Evolutionary conservation across 2,329 filamentous ascomycete genomes (phyloP), one percentile per base, ranked within the genome.

Genomic region (Phaeophleospora eucalypticola): DNA sequence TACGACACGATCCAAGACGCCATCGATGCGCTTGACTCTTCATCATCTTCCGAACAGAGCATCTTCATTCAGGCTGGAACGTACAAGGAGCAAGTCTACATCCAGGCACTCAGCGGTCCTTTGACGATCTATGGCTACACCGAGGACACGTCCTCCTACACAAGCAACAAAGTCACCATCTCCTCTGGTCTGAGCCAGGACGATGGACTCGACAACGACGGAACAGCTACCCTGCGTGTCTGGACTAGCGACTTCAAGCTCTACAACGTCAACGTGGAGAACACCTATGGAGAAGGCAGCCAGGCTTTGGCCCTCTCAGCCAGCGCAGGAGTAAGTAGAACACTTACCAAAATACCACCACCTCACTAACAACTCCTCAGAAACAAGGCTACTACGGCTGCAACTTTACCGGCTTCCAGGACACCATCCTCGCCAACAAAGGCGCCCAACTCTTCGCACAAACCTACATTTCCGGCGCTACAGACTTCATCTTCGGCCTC

Each of bases 21-120:
- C 7, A 74, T 85, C 46, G 61, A 80, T 56, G 74, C 80, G 4
- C 72, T 84, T 7, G 77, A 74, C n/a, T 76, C 73, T 0, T 68
- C 70, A 1, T 71, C 72, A 4, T 71, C 74, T 1, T 54, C 65
- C 1, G 69, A 70, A 1, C 78, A 82, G 48, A 78, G 75, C 58
- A 81, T 86, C 65, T 85, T 84, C 68, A 78, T 86, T 63, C 62
- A 78, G 56, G 64, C 74, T 18, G 80, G 81, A 7, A 81, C 77
- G 29, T 83, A 84, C 71, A 68, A 65, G 2, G 80, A 83, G 61
- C 80, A 83, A 59, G 78, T 83, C 34, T 75, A 73, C 55, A 70
- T 84, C 36, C 64, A 72, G 2, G 52, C 64, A 1, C 71, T 76
- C 38, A 67, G 65, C 9, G 76, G 74, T 1, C 64, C 72, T 34